Base-by-base conservation (phyloP, 2,329 filamentous ascomycete genomes). In the Endothia cerciana region DNA sequence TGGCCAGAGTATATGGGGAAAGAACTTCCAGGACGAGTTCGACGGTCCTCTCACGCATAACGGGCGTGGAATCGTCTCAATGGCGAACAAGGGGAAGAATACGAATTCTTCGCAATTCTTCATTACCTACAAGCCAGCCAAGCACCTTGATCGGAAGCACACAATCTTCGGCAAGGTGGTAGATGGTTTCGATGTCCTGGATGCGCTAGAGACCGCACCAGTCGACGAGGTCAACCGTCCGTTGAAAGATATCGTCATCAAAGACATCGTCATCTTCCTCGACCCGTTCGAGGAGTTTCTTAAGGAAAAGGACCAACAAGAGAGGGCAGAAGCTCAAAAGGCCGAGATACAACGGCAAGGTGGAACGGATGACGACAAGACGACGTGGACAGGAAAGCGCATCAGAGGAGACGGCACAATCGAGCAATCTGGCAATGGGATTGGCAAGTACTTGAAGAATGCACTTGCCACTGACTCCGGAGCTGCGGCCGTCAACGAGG, bases 21-120 rank as follows among this genome's bases (percentile, higher is more conserved):
- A 96, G 78, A 92, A 93, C 68, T 99, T 99, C 73, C 85, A 90
- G 62, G 95, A 99, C 76, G 95, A 99, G 75, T 90, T 98, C 69
- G 93, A 97, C 19, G 93, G 94, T 0, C 93, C 94, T 0, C 78
- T 93, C 49, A 91, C 89, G n/a, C 95, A 99, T 73, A 90, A 93
- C 73, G 80, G 84, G 0, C 84, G 94, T 36, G 95, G 95, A 15
- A 86, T 94, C 0, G 75, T 96, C 33, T 93, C 90, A 71, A 99
- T 99, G 95, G 95, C 95, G 49, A 99, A 99, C 78, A 99, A 99
- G 76, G 95, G 95, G 66, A 97, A 97, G 75, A 94, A 97, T 74
- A 98, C 94, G 28, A 99, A 99, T 78, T 95, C 92, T 10, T 92
- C 88, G 71, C 95, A 99, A 77, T 99, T 89, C 75, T 99, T 98